These are phyloP conservation scores for Leccinum pallidistipes DNA, from an alignment of 1,284 basidiomycete species.

Conservation along the genomic window DNA sequence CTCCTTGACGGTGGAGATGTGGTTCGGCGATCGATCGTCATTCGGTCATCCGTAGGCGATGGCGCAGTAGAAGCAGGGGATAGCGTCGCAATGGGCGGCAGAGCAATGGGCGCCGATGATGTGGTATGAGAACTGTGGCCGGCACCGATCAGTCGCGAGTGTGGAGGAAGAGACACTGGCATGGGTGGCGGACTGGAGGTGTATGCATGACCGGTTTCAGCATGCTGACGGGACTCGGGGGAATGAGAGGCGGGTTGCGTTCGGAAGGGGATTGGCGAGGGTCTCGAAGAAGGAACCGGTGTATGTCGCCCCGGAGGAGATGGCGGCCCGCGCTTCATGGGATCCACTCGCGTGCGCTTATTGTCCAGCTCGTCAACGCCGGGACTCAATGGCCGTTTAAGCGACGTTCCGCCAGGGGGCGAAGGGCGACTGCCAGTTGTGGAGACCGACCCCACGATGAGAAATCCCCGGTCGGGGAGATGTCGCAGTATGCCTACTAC, in stretches of 20 bases:
- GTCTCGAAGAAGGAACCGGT: slow-evolving; percentile 55
- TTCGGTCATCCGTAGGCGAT: slow-evolving; percentile 53
- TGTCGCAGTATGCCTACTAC: slow-evolving; percentile 49
- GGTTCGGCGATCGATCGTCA: slow-evolving; percentile 47
- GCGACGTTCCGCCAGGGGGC: slow-evolving; percentile 41
- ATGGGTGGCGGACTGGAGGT: slow-evolving; percentile 53
- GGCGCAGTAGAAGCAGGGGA: slow-evolving; percentile 56
- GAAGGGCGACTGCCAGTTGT: slow-evolving; percentile 54
- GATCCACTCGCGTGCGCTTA: slow-evolving; percentile 65
- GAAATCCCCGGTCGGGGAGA: slow-evolving; percentile 47
- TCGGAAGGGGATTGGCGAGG: slow-evolving; percentile 74
- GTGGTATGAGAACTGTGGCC: slow-evolving; percentile 38
- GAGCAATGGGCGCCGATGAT: slow-evolving; percentile 38
- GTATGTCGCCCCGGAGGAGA: slow-evolving; percentile 54
- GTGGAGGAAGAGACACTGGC: slow-evolving; percentile 61
- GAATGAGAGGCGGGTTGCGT: slow-evolving; percentile 64
- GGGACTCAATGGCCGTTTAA: slow-evolving; percentile 70
- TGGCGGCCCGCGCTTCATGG: slow-evolving; percentile 49
- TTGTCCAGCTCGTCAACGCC: slow-evolving; percentile 56
- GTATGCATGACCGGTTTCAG: slow-evolving; percentile 41
- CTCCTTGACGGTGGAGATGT: slow-evolving; percentile 46
- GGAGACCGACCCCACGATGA: slow-evolving; percentile 54
- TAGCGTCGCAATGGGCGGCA: slow-evolving; percentile 67
- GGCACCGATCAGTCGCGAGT: slow-evolving; percentile 67
- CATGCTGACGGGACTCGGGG: slow-evolving; percentile 56